Evolutionary conservation across 352 stramenopile genomes (phyloP).

Genomic region (Phytophthora pini): DNA sequence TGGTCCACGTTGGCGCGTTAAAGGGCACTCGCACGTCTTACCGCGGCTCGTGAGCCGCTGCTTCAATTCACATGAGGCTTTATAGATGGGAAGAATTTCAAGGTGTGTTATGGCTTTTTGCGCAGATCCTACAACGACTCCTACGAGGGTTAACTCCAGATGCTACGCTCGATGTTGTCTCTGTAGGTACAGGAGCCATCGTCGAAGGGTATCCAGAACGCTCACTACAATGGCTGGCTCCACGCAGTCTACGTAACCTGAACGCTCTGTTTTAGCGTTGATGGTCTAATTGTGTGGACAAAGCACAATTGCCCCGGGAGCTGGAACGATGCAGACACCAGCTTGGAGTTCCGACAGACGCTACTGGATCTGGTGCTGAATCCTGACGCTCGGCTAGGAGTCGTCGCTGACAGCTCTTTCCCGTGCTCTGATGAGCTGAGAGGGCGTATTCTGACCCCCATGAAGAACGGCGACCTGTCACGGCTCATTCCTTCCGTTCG

Average conservation of each 20-base stretch:
- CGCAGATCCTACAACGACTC: too few relatives aligned
- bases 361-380: not conserved
- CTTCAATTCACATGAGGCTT: too few relatives aligned
- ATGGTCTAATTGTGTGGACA: slow-evolving; percentile 15
- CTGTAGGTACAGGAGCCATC: slow-evolving; percentile 4
- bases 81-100: too few relatives aligned
- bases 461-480: slow-evolving; percentile 1
- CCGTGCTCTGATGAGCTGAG: not conserved
- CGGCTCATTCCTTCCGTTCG: not conserved
- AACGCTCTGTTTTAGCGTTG: slow-evolving; percentile 15
- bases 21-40: too few relatives aligned
- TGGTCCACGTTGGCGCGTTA: too few relatives aligned
- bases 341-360: not conserved
- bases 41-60: too few relatives aligned
- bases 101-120: too few relatives aligned
- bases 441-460: not conserved
- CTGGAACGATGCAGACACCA: slow-evolving; percentile 26
- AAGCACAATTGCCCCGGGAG: slow-evolving; percentile 20
- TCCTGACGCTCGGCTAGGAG: not conserved
- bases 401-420: slow-evolving; percentile 14
- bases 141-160: too few relatives aligned
- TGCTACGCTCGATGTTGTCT: too few relatives aligned
- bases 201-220: slow-evolving; percentile 6
- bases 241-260: slow-evolving; percentile 12
- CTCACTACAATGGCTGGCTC: slow-evolving; percentile 25